phyloP scores from a whole-genome alignment of 2,329 filamentous ascomycete species.

The Helminthosporium solani region DNA sequence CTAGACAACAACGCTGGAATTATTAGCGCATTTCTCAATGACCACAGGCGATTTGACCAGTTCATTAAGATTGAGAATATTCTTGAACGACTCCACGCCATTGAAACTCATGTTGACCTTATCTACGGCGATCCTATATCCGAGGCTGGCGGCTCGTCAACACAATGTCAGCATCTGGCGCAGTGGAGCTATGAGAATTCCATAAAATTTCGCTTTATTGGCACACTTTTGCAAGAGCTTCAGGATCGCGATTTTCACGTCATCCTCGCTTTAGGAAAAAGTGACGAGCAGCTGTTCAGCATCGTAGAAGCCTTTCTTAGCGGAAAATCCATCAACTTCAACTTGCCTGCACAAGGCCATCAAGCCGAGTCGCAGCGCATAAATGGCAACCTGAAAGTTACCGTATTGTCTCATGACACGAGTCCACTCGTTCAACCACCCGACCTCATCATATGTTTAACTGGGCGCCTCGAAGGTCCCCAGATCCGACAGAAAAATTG shows the following conservation, averaged over 20 bases:
- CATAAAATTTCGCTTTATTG: constrained; percentile 38
- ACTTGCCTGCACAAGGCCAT: constrained; percentile 22
- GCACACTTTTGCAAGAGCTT: constrained; percentile 22
- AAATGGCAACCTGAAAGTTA: constrained; percentile 30
- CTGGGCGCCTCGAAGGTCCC: constrained; percentile 32
- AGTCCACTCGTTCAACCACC: constrained; percentile 26
- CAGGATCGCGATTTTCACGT: constrained; percentile 26
- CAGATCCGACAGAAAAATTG: constrained; percentile 28
- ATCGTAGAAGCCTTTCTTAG: constrained; percentile 30
- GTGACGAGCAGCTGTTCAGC: constrained; percentile 23
- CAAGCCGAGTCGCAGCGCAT: constrained; percentile 9
- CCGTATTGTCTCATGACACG: constrained; percentile 34
- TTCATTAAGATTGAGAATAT: constrained; percentile 19
- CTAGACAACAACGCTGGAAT: constrained; percentile 21
- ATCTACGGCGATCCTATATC: constrained; percentile 23
- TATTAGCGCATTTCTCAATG: constrained; percentile 18
- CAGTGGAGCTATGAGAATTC: constrained; percentile 32
- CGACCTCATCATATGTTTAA: constrained; percentile 45
- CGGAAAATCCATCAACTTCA: constrained; percentile 25
- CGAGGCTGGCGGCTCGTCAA: constrained; percentile 12
- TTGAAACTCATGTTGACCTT: constrained; percentile 39
- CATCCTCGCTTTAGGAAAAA: constrained; percentile 28
- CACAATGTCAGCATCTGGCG: constrained; percentile 21
- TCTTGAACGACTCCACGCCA: constrained; percentile 20
- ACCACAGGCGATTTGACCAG: constrained; percentile 13